Base-by-base conservation (phyloP, 352 stramenopile species). In the Pseudoperonospora humuli region DNA sequence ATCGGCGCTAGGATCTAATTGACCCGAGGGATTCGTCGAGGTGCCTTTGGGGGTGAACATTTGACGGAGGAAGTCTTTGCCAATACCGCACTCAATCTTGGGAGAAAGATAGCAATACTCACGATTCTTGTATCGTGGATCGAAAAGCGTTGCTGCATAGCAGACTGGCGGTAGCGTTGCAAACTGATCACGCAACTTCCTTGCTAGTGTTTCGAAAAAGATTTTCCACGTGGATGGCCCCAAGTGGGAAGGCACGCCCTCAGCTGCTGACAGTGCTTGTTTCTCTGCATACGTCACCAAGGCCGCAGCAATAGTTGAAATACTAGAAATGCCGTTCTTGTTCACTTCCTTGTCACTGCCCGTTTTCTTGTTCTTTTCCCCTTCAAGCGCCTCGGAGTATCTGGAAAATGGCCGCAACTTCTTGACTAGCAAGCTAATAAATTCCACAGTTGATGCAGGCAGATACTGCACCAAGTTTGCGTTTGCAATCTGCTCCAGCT, bases 71-170 rank as follows among this genome's bases (percentile, higher is more conserved):
- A 72, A 82, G 25, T 60, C 50, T 40, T 82, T 77, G 7, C 71
- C 78, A 19, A 70, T 37, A 4, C 72, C 65, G 17, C 64, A 75
- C 28, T 84, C 72, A n/a, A 61, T 26, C 45, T 74, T 76, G 7
- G 63, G 55, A 3, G 59, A 64, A 32, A 86, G 32, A 56, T 86
- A 90, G 50, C 78, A 90, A 41, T 79, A 86, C 36, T 85, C 75
- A 21, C 72, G 76, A 37, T 86, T 73, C 48, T 90, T 90, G 61
- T 90, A 90, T 4, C 78, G 74, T 24, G 78, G 78, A 18, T 90
- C 78, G 8, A 90, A 69, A 19, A 90, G 55, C 13, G 78, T 87
- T 7, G 78, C 75, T 2, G 78, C 78, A 29, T 83, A 82, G 32
- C 70, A 83, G 17, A 85, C 58, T 14, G 73, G 26, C 1, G 74